These are phyloP conservation scores for Ogataea populi-albae DNA, from an alignment of 805 yeast genomes.

Conservation along the genomic window DNA sequence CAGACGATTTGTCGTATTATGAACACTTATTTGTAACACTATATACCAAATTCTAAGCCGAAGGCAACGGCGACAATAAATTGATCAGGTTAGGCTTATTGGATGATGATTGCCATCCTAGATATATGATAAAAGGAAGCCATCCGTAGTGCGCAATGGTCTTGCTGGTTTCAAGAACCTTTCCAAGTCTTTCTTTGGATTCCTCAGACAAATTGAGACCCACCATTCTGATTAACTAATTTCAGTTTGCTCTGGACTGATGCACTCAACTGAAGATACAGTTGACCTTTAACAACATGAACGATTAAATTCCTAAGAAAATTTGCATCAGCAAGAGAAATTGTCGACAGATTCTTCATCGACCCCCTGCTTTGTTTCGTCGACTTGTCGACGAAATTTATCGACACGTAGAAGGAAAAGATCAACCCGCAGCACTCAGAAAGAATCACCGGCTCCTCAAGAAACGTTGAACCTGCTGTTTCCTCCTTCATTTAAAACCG, in stretches of 20 bases:
- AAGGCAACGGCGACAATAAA: constrained; percentile 77
- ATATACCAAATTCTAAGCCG: no score
- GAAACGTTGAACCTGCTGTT: no score
- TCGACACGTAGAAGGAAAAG: no score
- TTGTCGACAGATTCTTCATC: no score
- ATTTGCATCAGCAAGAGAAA: no score
- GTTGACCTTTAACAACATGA: no score
- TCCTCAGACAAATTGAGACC: constrained; percentile 44
- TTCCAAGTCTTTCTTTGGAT: constrained; percentile 78
- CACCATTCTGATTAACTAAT: constrained; percentile 35
- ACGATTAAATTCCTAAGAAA: no score
- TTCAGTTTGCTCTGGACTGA: no score
- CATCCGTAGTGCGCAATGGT: constrained; percentile 93
- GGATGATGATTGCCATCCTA: constrained; percentile 81
- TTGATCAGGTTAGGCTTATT: constrained; percentile 80
- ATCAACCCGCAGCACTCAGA: constrained; percentile 23
- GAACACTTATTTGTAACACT: constrained; percentile 9
- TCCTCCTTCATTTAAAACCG: no score
- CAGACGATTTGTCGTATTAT: constrained; percentile 21
- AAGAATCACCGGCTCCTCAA: no score
- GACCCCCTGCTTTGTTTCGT: no score
- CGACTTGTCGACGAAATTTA: constrained; percentile 5
- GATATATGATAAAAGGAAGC: constrained; percentile 90
- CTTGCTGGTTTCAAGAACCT: constrained; percentile 77
- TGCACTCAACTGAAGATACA: no score